Conservation (phyloP, 2,329 filamentous ascomycete genomes). For the Fusarium concolor region DNA sequence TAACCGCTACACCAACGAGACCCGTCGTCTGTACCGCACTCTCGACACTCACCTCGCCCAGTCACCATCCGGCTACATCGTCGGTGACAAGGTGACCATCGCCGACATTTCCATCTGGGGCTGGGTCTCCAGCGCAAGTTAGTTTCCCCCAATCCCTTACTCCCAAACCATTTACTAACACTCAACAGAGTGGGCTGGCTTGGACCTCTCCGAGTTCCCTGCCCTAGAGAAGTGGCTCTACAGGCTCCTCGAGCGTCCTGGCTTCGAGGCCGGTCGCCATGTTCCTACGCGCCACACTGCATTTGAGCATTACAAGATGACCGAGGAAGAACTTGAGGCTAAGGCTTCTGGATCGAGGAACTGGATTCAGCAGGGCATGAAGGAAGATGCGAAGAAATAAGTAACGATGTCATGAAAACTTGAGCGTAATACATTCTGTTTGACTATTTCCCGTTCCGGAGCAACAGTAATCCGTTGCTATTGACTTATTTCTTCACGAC, state of each 20-base stretch:
- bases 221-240: slow-evolving; percentile 81
- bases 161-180: not conserved
- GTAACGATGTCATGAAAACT: not conserved
- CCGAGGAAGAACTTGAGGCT: slow-evolving; percentile 67
- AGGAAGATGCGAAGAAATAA: slow-evolving; percentile 69
- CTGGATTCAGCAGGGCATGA: slow-evolving; percentile 79
- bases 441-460: not conserved
- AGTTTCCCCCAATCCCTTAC: slow-evolving; percentile 10
- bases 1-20: slow-evolving; percentile 85
- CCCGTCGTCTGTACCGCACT: slow-evolving; percentile 81
- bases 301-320: slow-evolving; percentile 58
- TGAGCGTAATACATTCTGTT: slow-evolving; percentile 11
- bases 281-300: slow-evolving; percentile 76
- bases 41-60: slow-evolving; percentile 77
- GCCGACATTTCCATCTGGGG: slow-evolving; percentile 86
- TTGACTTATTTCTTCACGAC: slow-evolving; percentile 40
- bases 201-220: slow-evolving; percentile 80
- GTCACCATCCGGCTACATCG: slow-evolving; percentile 67
- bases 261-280: slow-evolving; percentile 79
- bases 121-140: slow-evolving; percentile 72
- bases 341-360: slow-evolving; percentile 62
- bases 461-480: not conserved
- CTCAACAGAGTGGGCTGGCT: slow-evolving; percentile 53
- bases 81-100: slow-evolving; percentile 76
- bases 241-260: slow-evolving; percentile 74